Evolutionary conservation across 2,329 filamentous ascomycete species (phyloP), one percentile per base, ranked within the genome.

Genomic region (Rachicladosporium sp.): DNA sequence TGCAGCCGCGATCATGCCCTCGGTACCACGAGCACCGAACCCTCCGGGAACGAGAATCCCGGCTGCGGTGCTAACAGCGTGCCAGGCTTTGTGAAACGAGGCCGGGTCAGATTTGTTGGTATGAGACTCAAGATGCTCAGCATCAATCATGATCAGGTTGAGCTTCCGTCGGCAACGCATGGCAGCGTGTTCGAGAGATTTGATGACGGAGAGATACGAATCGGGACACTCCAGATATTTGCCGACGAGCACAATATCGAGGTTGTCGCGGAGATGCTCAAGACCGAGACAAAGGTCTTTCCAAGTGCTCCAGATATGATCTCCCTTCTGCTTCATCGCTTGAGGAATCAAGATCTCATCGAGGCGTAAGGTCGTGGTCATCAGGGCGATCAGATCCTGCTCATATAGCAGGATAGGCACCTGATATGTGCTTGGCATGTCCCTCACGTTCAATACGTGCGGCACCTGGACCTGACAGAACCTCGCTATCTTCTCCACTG

Each of bases 371-470:
- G 77, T 70, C 11, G 71, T 64, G 30, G 70, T 71, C 40, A 96
- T 67, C n/a, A 77, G 72, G 9, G 69, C 61, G 6, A 89, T 67
- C 2, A 96, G 69, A 15, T 78, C 76, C 64, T 96, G 85, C 50
- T 87, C 72, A 51, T 89, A 76, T 10, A 96, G 78, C 15, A 96
- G 80, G n/a, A 95, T 70, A 1, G 91, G 91, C 3, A 96, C 89
- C 49, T 94, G 88, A 64, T 98, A 98, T 38, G 84, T 93, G 9
- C 87, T 87, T 12, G 80, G 71, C 63, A 96, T 85, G 59, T 96
- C 82, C 50, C 82, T 80, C 8, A 98, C 88, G 8, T 77, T 82
- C 46, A 96, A 69, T 33, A 96, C 86, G 57, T 95, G 86, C 49
- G 87, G 74, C 8, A 74, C 66, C 39, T 93, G 84, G 35, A 95